Evolutionary conservation across 257 asterid species (phyloP).

Genomic region (Solanum neorickii): DNA sequence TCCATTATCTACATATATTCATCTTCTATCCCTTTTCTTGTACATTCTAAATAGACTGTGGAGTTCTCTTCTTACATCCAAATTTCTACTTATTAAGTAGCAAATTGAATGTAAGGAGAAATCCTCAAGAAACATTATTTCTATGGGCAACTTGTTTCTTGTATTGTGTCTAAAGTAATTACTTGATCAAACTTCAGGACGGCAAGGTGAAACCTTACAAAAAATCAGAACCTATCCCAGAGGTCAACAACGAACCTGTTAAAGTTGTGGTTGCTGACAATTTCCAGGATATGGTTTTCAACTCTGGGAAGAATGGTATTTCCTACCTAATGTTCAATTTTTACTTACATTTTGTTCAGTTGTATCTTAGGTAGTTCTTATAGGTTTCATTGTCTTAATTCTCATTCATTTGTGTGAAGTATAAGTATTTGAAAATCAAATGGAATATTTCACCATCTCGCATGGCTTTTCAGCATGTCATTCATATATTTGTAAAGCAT

Average conservation of each 20-base stretch:
- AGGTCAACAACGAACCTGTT: constrained; percentile 54
- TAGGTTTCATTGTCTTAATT: too few species aligned
- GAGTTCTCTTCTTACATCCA: not conserved
- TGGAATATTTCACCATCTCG: not conserved
- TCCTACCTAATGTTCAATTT: not conserved
- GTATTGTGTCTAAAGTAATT: not conserved
- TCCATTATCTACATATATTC: not conserved
- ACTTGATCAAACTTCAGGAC: constrained; percentile 26
- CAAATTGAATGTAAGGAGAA: not conserved
- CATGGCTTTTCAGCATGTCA: not conserved
- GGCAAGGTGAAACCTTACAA: constrained; percentile 39
- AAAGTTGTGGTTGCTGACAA: constrained; percentile 72
- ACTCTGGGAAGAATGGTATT: constrained; percentile 55
- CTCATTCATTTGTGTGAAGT: not conserved
- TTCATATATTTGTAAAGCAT: not conserved
- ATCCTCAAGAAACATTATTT: not conserved
- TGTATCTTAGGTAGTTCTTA: not conserved
- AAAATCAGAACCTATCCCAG: constrained; percentile 75
- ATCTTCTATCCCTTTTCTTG: not conserved
- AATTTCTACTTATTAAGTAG: not conserved
- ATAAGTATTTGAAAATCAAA: not conserved
- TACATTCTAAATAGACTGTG: not conserved
- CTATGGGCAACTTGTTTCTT: not conserved
- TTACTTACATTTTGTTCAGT: not conserved
- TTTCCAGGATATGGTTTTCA: constrained; percentile 48